phyloP scores from a whole-genome alignment of 306 rosid species.

The Quercus engelmannii region DNA sequence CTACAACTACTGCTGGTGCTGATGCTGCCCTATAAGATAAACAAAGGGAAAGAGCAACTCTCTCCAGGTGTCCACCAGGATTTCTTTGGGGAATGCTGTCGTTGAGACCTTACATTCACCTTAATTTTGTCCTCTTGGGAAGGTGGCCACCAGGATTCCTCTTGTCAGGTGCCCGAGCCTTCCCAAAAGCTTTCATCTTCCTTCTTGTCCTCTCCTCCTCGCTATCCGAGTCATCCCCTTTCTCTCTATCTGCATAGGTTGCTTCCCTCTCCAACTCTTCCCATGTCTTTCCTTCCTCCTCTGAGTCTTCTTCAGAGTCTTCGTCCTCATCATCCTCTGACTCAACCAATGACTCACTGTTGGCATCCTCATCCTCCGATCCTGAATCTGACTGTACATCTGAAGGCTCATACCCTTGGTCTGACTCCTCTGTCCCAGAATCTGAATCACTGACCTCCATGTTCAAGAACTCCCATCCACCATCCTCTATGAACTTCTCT shows the following conservation, averaged over 20 bases:
- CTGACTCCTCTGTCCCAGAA: constrained; percentile 80
- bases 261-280: constrained; percentile 99
- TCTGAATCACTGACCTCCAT: constrained; percentile 93
- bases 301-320: constrained; percentile 41
- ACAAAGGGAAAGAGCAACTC: background rate
- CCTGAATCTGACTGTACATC: constrained; percentile 84
- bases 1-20: background rate
- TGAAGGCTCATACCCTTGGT: constrained; percentile 86
- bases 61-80: background rate
- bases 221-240: constrained; percentile 85
- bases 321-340: constrained; percentile 71
- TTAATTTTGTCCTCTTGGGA: constrained; percentile 59
- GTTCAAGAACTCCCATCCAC: constrained; percentile 98
- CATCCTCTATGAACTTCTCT: constrained; percentile 84
- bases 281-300: constrained; percentile 80
- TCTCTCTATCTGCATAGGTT: constrained; percentile 88
- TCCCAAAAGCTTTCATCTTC: constrained; percentile 79
- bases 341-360: constrained; percentile 82
- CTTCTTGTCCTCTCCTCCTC: constrained; percentile 91
- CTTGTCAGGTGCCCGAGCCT: constrained; percentile 45
- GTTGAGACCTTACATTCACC: constrained; percentile 29
- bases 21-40: background rate
- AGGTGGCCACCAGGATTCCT: constrained; percentile 38
- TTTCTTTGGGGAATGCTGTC: background rate
- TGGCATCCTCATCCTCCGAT: constrained; percentile 78